Evolutionary conservation across 2,329 filamentous ascomycete species (phyloP).

Genomic region (Colletotrichum truncatum): DNA sequence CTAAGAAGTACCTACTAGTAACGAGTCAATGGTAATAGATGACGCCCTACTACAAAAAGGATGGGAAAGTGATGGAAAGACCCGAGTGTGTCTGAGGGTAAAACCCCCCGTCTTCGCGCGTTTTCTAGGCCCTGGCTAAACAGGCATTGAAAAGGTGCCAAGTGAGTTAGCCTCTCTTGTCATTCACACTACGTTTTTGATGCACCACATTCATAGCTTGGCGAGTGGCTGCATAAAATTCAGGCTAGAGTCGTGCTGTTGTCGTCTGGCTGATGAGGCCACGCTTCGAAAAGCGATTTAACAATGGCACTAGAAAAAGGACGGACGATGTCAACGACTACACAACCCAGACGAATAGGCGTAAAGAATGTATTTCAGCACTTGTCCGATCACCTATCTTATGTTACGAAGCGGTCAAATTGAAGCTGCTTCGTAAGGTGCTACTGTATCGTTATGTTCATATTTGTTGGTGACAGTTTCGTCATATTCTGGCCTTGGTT

Average conservation of each 20-base stretch:
- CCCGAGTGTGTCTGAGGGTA: neutral
- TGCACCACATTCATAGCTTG: neutral
- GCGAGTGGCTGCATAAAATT: neutral
- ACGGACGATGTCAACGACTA: neutral
- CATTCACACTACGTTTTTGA: neutral
- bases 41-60: neutral
- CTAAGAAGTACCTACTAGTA: neutral
- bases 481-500: too few relatives aligned
- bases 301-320: neutral
- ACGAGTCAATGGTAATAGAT: neutral
- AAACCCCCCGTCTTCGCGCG: neutral
- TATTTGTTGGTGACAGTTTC: too few relatives aligned
- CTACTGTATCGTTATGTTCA: too few relatives aligned
- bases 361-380: too few relatives aligned
- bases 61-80: neutral
- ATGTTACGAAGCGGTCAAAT: too few relatives aligned
- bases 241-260: neutral
- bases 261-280: neutral
- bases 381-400: too few relatives aligned
- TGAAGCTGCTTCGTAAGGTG: too few relatives aligned
- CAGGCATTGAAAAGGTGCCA: neutral
- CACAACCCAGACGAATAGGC: neutral
- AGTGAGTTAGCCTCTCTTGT: neutral
- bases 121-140: neutral
- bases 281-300: neutral